Evolutionary conservation across 441 rosid genomes (phyloP).

Genomic region (Aquilaria agallochum): DNA sequence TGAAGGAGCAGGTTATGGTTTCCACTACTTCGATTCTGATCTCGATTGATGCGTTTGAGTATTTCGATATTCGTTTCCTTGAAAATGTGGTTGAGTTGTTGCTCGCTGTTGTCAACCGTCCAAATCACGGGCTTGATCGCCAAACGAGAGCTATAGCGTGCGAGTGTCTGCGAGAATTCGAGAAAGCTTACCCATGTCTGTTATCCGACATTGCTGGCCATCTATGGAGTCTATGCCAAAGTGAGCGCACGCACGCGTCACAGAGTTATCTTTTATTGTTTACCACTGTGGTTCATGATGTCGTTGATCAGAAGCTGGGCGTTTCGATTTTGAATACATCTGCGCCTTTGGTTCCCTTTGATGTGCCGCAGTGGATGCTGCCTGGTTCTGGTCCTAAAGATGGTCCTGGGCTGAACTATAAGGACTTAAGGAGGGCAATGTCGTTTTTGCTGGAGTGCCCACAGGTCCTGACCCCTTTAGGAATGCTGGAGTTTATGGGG

Average conservation of each 20-base stretch:
- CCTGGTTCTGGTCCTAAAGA: conserved; percentile 22
- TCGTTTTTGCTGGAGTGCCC: conserved; percentile 84
- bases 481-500: conserved; percentile 75
- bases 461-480: conserved; percentile 74
- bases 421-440: conserved; percentile 83
- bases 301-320: conserved; percentile 46
- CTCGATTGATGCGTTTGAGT: conserved; percentile 37
- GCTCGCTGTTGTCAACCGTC: conserved; percentile 69
- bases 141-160: conserved; percentile 80
- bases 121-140: conserved; percentile 80
- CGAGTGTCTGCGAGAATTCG: conserved; percentile 85
- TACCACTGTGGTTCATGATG: conserved; percentile 49
- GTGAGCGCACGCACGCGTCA: conserved; percentile 87
- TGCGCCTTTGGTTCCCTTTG: conserved; percentile 79
- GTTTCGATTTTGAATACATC: conserved; percentile 68
- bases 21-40: conserved; percentile 64
- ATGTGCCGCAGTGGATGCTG: conserved; percentile 45
- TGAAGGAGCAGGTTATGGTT: conserved; percentile 81
- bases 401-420: conserved; percentile 54
- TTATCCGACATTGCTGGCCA: conserved; percentile 70
- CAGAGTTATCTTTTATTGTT: conserved; percentile 75
- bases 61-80: conserved; percentile 28
- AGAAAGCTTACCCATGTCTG: conserved; percentile 71
- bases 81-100: conserved; percentile 67
- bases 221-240: conserved; percentile 84